These are phyloP conservation scores for Metarhizium album DNA, from an alignment of 2,329 filamentous ascomycete genomes.

Conservation along the genomic window DNA sequence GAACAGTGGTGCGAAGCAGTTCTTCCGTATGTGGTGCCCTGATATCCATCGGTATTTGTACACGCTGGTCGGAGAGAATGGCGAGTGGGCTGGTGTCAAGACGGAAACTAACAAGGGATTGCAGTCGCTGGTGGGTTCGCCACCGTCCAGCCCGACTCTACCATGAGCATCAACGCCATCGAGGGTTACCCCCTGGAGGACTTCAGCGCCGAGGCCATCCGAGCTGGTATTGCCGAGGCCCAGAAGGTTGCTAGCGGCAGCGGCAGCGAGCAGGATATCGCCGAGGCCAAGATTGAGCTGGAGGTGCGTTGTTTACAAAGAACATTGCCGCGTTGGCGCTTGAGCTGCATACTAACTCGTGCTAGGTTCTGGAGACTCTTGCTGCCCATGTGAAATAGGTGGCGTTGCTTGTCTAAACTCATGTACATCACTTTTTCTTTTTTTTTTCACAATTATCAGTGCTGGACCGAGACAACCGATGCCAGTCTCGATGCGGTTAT, in stretches of 20 bases:
- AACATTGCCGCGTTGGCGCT: not conserved
- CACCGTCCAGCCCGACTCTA: conserved; percentile 87
- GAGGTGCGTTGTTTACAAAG: conserved; percentile 51
- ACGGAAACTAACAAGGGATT: conserved; percentile 7
- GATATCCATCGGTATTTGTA: not conserved
- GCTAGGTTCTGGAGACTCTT: conserved; percentile 70
- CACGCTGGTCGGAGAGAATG: not conserved
- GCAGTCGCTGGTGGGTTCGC: conserved; percentile 94
- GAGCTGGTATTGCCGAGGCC: conserved; percentile 82
- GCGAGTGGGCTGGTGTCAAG: not conserved
- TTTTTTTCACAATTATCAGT: conserved; percentile 24
- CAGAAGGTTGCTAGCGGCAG: conserved; percentile 86
- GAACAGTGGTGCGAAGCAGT: conserved; percentile 81
- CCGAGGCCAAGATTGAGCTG: conserved; percentile 97
- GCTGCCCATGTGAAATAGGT: conserved; percentile 71
- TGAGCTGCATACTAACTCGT: not conserved
- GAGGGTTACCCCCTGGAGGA: conserved; percentile 93
- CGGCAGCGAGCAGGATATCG: conserved; percentile 94
- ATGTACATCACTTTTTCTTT: conserved; percentile 32
- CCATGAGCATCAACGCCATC: conserved; percentile 95
- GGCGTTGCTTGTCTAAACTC: conserved; percentile 31
- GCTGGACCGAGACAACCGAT: conserved; percentile 26
- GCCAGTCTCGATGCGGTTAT: conserved; percentile 19
- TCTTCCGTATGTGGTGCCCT: conserved; percentile 68
- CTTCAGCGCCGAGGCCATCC: conserved; percentile 86